These are phyloP conservation scores for Podila clonocystis DNA, from an alignment of 192 early-diverging fungal genomes.

Conservation along the genomic window DNA sequence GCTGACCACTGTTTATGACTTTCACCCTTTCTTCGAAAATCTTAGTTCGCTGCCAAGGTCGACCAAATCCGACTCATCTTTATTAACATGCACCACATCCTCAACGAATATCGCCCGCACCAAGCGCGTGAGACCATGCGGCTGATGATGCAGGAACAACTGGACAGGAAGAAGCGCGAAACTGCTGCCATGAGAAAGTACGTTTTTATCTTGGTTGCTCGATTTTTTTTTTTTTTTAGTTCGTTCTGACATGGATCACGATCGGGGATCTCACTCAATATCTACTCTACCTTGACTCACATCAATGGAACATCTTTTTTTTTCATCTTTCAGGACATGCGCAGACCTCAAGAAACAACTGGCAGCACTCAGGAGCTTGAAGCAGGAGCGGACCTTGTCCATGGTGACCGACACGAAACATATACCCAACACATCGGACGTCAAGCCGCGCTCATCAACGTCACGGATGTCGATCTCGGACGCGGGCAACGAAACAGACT, in stretches of 20 bases:
- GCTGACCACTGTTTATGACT: neutral
- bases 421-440: neutral
- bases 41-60: slow-evolving; percentile 65
- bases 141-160: slow-evolving; percentile 73
- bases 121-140: slow-evolving; percentile 75
- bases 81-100: slow-evolving; percentile 83
- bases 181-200: slow-evolving; percentile 56
- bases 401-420: neutral
- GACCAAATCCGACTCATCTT: slow-evolving; percentile 76
- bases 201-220: neutral
- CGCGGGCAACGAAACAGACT: neutral
- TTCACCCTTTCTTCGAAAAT: neutral
- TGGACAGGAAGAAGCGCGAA: slow-evolving; percentile 58
- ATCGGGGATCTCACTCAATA: neutral
- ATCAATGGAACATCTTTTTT: neutral
- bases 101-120: slow-evolving; percentile 86
- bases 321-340: slow-evolving; percentile 15
- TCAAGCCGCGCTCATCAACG: neutral
- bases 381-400: slow-evolving; percentile 16
- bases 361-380: slow-evolving; percentile 13
- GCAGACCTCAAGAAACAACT: slow-evolving; percentile 24
- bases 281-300: neutral
- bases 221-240: neutral
- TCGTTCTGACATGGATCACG: neutral
- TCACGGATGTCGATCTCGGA: neutral